A percentile compares a stretch with the other conserved stretches of the same genome.
phyloP scores from a whole-genome alignment of 345 rosid species.

The Eucalyptus melliodora region DNA sequence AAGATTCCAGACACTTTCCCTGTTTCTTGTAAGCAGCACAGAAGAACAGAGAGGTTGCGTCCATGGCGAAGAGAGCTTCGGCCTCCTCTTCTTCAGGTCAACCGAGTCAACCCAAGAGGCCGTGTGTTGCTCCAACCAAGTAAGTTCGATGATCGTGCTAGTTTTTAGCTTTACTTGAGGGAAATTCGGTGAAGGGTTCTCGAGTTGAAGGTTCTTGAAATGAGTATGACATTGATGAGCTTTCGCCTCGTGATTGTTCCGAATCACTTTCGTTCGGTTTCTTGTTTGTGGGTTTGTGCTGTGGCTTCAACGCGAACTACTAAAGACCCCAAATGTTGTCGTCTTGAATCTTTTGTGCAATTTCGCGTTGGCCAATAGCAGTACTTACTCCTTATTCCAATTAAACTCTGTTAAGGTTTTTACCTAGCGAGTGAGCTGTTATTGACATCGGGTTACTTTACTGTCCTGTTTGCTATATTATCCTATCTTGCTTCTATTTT shows the following conservation, averaged over 20 bases:
- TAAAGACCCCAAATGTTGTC: no score
- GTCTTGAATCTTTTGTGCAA: no score
- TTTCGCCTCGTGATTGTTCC: neutral
- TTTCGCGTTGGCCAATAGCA: no score
- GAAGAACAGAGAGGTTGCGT: neutral
- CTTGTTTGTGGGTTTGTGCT: neutral
- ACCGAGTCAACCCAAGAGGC: neutral
- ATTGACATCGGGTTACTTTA: neutral
- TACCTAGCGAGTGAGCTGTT: neutral
- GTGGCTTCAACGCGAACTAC: neutral
- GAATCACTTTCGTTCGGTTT: neutral
- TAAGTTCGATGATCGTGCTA: neutral
- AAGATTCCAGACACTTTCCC: no score
- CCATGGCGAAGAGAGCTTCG: neutral
- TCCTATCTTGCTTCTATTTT: neutral
- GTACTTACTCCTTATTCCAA: no score
- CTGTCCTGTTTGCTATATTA: neutral
- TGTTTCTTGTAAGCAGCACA: no score
- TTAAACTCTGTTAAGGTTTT: neutral
- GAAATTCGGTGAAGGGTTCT: no score
- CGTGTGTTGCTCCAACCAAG: neutral
- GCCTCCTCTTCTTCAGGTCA: neutral
- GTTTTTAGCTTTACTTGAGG: no score
- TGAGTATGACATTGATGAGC: no score
- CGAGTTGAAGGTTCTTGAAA: no score